These are phyloP conservation scores for Trametes versicolor DNA, from an alignment of 1,284 basidiomycete genomes.

Conservation along the genomic window DNA sequence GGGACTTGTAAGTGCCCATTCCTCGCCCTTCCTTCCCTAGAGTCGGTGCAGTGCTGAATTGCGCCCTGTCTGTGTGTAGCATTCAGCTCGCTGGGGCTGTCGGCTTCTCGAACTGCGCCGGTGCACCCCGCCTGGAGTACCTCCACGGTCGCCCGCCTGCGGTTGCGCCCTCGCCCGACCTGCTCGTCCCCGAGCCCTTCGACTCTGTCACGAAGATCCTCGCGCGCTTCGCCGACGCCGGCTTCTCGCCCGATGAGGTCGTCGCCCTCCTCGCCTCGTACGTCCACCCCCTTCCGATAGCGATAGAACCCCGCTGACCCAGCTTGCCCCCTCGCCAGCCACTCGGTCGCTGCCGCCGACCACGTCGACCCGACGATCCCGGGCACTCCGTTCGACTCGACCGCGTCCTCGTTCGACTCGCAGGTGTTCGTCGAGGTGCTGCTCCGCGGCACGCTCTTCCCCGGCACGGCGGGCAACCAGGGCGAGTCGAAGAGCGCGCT, in stretches of 20 bases:
- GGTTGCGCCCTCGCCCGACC: slow-evolving; percentile 38
- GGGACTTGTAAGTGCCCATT: slow-evolving; percentile 35
- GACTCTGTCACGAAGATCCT: slow-evolving; percentile 38
- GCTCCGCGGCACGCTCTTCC: slow-evolving; percentile 39
- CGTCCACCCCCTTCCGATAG: background rate
- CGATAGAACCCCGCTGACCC: background rate
- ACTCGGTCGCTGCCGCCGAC: slow-evolving; percentile 34
- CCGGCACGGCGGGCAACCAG: slow-evolving; percentile 34
- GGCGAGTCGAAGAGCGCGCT: slow-evolving; percentile 36
- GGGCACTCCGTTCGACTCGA: slow-evolving; percentile 35
- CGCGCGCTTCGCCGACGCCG: slow-evolving; percentile 38
- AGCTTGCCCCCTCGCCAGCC: slow-evolving; percentile 12
- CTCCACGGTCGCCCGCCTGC: slow-evolving; percentile 36
- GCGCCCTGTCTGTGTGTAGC: slow-evolving; percentile 12
- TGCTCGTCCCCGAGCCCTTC: slow-evolving; percentile 41
- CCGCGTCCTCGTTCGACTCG: slow-evolving; percentile 29
- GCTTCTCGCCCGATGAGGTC: slow-evolving; percentile 43
- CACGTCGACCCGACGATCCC: slow-evolving; percentile 33
- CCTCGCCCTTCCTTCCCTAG: background rate
- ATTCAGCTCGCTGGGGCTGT: slow-evolving; percentile 45
- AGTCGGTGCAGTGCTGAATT: background rate
- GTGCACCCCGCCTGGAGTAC: slow-evolving; percentile 41
- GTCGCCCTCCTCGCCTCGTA: slow-evolving; percentile 45
- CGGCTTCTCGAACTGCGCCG: slow-evolving; percentile 44
- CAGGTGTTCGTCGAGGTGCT: slow-evolving; percentile 36